Percentiles rank a stretch among this genome's conserved stretches.
Conservation (phyloP, 345 rosid species). For the Heritiera littoralis region DNA sequence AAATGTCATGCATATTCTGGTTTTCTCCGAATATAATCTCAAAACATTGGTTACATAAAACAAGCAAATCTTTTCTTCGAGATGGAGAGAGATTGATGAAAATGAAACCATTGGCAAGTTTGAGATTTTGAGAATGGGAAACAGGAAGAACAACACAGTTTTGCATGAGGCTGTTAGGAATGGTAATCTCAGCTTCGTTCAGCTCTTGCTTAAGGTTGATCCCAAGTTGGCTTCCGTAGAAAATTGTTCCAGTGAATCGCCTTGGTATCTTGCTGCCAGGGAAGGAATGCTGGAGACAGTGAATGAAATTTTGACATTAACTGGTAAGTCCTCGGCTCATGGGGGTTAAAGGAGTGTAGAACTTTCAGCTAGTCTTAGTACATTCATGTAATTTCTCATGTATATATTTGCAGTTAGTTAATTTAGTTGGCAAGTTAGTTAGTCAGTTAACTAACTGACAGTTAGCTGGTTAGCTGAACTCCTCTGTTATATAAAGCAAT, state of each 20-base stretch:
- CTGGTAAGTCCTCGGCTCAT: background rate
- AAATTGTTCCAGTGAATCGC: background rate
- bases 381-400: too few species aligned
- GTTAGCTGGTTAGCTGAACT: too few species aligned
- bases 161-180: constrained; percentile 7
- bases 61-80: background rate
- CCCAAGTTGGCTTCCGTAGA: background rate
- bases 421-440: too few species aligned
- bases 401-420: too few species aligned
- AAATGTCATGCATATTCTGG: too few species aligned
- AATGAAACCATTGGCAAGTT: background rate
- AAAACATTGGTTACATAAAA: too few species aligned
- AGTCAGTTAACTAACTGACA: too few species aligned
- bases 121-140: background rate
- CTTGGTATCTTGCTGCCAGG: constrained; percentile 3
- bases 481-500: too few species aligned
- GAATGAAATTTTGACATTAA: background rate
- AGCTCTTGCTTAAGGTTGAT: background rate
- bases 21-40: too few species aligned
- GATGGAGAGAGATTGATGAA: background rate
- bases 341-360: background rate
- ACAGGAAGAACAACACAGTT: background rate
- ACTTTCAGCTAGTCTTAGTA: too few species aligned
- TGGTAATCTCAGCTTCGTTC: background rate
- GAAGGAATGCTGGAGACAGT: background rate